Base-by-base conservation (phyloP, 2,329 filamentous ascomycete genomes). In the Pseudopyricularia javanii region DNA sequence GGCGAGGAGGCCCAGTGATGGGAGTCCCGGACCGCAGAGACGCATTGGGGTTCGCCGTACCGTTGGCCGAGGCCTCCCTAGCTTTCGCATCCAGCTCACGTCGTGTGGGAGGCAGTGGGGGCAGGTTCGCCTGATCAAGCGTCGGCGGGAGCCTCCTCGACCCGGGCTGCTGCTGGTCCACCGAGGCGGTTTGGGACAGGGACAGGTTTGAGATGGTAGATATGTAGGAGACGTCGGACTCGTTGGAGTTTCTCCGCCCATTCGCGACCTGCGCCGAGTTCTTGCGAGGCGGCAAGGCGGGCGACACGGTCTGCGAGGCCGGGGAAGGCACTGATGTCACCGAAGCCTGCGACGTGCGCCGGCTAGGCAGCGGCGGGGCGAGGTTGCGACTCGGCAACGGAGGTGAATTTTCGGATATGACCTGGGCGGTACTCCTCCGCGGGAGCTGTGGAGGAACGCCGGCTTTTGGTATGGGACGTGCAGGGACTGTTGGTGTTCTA, bases 151-250 rank as follows among this genome's bases (percentile, higher is more conserved):
- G 62, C 52, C 74, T 79, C 55, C 78, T 70, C 30, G 51, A 22
- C 14, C 67, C 58, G 4, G 64, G 56, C 2, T 63, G 56, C n/a
- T 61, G 61, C 8, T 67, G 61, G 11, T 73, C 72, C 22, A 65
- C 68, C 2, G 77, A 78, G 8, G 72, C 74, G 3, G 68, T 66
- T 6, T 67, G 67, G 33, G 69, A 72, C 43, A 78, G 57, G 1
- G 79, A 82, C 22, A 76, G 62, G 1, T 70, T 72, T 4, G 80
- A 83, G 15, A 77, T 60, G 11, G 70, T 70, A 7, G 79, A 83
- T 37, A 72, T 66, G 54, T 75, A 68, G 2, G 79, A 83, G 12
- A 74, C 59, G 30, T 79, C 78, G 2, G 80, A 84, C 0, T 79
- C 76, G 43, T 75, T 74, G 17, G 81, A 84, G 49, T 71, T 75